Base-by-base conservation (phyloP, 768 basidiomycete genomes). In the Cystofilobasidium ferigula region DNA sequence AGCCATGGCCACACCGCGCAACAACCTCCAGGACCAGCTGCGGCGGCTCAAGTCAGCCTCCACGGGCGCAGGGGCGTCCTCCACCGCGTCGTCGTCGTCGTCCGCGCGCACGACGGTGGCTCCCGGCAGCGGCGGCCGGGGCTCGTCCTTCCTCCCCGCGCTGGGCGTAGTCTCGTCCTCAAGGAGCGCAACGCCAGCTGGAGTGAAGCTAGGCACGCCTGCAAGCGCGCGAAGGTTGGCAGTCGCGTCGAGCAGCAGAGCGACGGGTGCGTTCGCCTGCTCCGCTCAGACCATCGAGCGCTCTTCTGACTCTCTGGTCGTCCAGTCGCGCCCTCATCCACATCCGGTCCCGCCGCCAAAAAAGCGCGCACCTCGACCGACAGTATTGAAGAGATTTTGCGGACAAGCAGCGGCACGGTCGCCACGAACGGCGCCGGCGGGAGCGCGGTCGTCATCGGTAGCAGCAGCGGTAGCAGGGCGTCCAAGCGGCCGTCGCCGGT, bases 1-100 rank as follows among this genome's bases (percentile, higher is more conserved):
- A n/a, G n/a, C n/a, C n/a, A 61, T 54, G 58, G 47, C 59, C 2
- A 66, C 64, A 2, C 64, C 64, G 28, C 43, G 57, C 38, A 66
- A 66, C 59, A 66, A 66, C 53, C 64, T 66, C 28, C 38, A 60
- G 36, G 64, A 66, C 36, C 48, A 43, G 30, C 58, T 66, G 16
- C 47, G 26, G 20, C 60, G 57, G 59, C 64, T 66, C 58, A 66
- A 66, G 32, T 10, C 63, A 7, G 14, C 51, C 14, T 30, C 51
- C 28, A 14, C 51, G 12, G 30, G 28, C 7, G 30, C 30, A 6
- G 16, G 38, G 24, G 8, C 38, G 38, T 34, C 58, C 43, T 4
- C 30, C 40, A 24, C 26, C 24, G 26, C 57, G 30, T 9, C 35
- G 34, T 14, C 57, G 57, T 42, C 57, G 35, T 36, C 58, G 16